Conservation (phyloP, 2,329 filamentous ascomycete genomes). For the Penicillium freii region DNA sequence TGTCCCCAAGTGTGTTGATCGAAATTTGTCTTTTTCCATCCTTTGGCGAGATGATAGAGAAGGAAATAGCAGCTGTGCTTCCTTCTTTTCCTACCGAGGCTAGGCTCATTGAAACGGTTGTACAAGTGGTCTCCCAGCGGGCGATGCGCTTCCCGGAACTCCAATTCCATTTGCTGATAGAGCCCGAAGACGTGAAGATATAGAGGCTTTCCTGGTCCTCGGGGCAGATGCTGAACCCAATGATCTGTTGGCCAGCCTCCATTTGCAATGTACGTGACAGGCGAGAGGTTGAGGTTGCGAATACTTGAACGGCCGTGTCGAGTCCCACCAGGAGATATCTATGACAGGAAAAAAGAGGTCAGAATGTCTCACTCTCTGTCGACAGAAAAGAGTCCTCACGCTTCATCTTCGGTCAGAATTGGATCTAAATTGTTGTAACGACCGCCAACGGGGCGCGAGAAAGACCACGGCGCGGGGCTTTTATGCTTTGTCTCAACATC, state of each 20-base stretch:
- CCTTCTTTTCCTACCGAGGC: constrained; percentile 23
- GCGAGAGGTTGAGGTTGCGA: constrained; percentile 76
- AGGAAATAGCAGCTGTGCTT: constrained; percentile 37
- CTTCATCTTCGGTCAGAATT: constrained; percentile 57
- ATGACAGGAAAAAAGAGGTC: neutral
- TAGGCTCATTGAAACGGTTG: constrained; percentile 35
- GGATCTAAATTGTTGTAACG: constrained; percentile 57
- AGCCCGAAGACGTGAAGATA: constrained; percentile 52
- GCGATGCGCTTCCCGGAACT: constrained; percentile 45
- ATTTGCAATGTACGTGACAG: constrained; percentile 69
- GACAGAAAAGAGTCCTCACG: constrained; percentile 37
- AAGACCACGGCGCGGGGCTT: constrained; percentile 40
- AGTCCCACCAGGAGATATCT: constrained; percentile 75
- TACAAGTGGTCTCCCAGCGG: constrained; percentile 44
- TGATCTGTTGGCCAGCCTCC: constrained; percentile 47
- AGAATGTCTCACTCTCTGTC: constrained; percentile 6
- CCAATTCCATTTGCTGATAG: constrained; percentile 61
- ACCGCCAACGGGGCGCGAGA: constrained; percentile 54
- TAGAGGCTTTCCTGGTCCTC: constrained; percentile 53
- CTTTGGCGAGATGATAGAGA: constrained; percentile 37
- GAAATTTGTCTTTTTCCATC: constrained; percentile 40
- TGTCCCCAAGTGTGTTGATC: constrained; percentile 22
- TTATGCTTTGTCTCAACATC: constrained; percentile 15
- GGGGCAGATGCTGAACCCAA: constrained; percentile 53
- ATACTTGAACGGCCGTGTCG: constrained; percentile 73